Percentiles rank a stretch among this genome's conserved stretches.
phyloP scores from a whole-genome alignment of 2,329 filamentous ascomycete species.

The Trichoderma simmonsii region DNA sequence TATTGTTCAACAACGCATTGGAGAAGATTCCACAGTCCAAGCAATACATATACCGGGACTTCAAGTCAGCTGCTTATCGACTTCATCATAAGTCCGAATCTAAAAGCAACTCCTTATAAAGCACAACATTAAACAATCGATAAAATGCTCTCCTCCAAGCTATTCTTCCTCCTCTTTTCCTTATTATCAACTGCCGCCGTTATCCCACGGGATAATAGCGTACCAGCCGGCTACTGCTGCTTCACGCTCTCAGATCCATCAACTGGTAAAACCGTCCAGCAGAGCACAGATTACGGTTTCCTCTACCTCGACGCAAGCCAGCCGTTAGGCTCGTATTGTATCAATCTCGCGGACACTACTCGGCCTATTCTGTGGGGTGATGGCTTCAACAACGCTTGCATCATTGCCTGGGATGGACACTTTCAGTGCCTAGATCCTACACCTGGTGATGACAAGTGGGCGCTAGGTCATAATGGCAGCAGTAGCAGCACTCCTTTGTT shows the following conservation, averaged over 20 bases:
- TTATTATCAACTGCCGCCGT: conserved; percentile 25
- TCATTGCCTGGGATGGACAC: conserved; percentile 26
- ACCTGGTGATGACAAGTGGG: conserved; percentile 30
- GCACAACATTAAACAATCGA: neutral
- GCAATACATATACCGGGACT: neutral
- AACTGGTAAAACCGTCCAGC: conserved; percentile 26
- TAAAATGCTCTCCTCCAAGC: conserved; percentile 22
- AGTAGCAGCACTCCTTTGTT: conserved; percentile 25
- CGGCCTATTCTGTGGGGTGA: conserved; percentile 29
- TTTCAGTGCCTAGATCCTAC: conserved; percentile 35
- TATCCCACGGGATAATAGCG: conserved; percentile 18
- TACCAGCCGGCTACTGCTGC: conserved; percentile 30
- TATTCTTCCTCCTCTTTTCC: conserved; percentile 22
- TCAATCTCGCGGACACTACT: conserved; percentile 24
- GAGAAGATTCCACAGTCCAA: neutral
- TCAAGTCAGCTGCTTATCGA: too few relatives aligned
- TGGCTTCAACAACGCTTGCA: conserved; percentile 32
- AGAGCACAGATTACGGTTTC: conserved; percentile 27
- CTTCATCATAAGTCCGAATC: neutral
- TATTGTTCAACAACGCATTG: neutral
- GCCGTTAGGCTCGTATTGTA: conserved; percentile 32
- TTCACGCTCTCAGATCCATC: conserved; percentile 31
- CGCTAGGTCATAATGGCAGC: conserved; percentile 24
- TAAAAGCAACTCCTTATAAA: neutral
- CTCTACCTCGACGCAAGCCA: conserved; percentile 28